Conservation (phyloP, 2,329 filamentous ascomycete species). For the Beauveria sp. region DNA sequence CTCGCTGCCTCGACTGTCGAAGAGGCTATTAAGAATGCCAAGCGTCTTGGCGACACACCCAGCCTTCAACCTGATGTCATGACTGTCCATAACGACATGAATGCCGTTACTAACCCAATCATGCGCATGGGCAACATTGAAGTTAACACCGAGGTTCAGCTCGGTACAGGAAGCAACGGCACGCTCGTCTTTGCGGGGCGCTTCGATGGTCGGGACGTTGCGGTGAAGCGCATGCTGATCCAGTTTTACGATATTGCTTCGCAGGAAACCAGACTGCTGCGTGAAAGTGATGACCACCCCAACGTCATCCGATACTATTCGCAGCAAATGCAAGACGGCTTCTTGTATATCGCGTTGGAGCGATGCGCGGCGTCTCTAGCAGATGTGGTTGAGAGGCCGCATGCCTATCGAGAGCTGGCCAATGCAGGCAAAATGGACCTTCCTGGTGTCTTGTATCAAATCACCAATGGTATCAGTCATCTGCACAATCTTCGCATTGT, state of each 20-base stretch:
- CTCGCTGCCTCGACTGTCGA: slow-evolving; percentile 43
- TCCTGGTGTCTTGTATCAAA: slow-evolving; percentile 75
- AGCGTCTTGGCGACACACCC: slow-evolving; percentile 46
- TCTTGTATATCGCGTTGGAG: slow-evolving; percentile 93
- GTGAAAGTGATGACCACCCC: slow-evolving; percentile 90
- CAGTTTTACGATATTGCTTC: slow-evolving; percentile 94
- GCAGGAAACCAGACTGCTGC: slow-evolving; percentile 81
- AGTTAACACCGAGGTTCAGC: slow-evolving; percentile 54
- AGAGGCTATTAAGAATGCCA: slow-evolving; percentile 52
- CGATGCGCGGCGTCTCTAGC: slow-evolving; percentile 89
- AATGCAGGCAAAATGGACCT: slow-evolving; percentile 67
- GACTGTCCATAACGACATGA: slow-evolving; percentile 49
- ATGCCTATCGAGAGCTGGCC: slow-evolving; percentile 60
- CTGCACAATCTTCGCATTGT: slow-evolving; percentile 90
- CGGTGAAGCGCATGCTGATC: slow-evolving; percentile 93
- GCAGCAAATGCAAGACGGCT: slow-evolving; percentile 79
- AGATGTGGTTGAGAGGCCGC: slow-evolving; percentile 76
- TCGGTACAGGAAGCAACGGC: slow-evolving; percentile 85
- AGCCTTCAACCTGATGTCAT: slow-evolving; percentile 56
- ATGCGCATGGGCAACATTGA: slow-evolving; percentile 57
- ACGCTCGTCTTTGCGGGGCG: slow-evolving; percentile 92
- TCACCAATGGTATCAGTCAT: slow-evolving; percentile 81
- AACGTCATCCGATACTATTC: slow-evolving; percentile 96
- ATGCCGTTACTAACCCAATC: slow-evolving; percentile 51
- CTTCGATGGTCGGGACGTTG: slow-evolving; percentile 87